Percentiles rank a stretch among this genome's conserved stretches.
Evolutionary conservation across 1,284 basidiomycete species (phyloP).

Genomic region (Peniophora sp.): DNA sequence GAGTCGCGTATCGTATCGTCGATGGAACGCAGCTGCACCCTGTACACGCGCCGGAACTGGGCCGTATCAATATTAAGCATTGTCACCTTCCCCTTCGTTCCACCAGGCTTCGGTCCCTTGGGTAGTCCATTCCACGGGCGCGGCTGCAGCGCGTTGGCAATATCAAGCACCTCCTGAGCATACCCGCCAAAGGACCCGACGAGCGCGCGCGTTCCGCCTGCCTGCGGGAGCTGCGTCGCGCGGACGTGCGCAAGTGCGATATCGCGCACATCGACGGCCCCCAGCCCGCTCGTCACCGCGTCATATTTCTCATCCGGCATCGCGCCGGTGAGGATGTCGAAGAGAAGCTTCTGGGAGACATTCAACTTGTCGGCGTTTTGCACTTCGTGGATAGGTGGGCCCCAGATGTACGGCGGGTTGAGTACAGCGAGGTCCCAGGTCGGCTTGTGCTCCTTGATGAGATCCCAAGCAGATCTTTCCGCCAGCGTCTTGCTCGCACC

Average conservation of each 20-base stretch:
- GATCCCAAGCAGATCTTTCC: conserved; percentile 42
- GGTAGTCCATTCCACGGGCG: conserved; percentile 12
- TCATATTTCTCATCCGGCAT: background rate
- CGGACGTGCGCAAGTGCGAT: conserved; percentile 44
- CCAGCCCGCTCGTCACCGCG: conserved; percentile 12
- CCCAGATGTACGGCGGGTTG: conserved; percentile 33
- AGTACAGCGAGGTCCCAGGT: conserved; percentile 47
- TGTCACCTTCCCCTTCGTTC: conserved; percentile 18
- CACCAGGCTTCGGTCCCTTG: conserved; percentile 16
- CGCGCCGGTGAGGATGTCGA: conserved; percentile 21
- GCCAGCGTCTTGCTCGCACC: conserved; percentile 13
- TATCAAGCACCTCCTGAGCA: background rate
- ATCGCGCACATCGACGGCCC: conserved; percentile 53
- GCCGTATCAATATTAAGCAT: conserved; percentile 21
- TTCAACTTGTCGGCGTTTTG: conserved; percentile 38
- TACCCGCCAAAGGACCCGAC: background rate
- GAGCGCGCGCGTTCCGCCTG: conserved; percentile 39
- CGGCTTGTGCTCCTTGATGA: conserved; percentile 38
- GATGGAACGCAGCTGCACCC: conserved; percentile 33
- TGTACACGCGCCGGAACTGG: conserved; percentile 35
- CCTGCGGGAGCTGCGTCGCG: conserved; percentile 37
- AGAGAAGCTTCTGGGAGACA: conserved; percentile 32
- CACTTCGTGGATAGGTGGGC: conserved; percentile 42
- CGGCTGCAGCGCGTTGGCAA: conserved; percentile 10
- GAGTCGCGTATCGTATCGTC: conserved; percentile 33